Percentiles rank a stretch among this genome's conserved stretches.
phyloP scores from a whole-genome alignment of 768 basidiomycete genomes.

The Agrocybe chaxingu region DNA sequence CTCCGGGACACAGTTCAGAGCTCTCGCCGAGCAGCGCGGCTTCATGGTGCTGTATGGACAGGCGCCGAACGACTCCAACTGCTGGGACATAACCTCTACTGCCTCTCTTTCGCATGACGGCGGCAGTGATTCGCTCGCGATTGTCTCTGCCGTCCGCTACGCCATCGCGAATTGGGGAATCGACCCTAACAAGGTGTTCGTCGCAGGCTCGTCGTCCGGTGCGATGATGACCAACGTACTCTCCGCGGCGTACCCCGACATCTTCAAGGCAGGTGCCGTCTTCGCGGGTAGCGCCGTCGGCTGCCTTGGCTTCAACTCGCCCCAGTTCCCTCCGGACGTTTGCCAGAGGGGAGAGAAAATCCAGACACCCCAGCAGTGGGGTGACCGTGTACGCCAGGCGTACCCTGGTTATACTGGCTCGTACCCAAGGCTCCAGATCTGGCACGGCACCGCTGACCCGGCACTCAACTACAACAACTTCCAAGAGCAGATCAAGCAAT shows the following conservation, averaged over 20 bases:
- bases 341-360: conserved; percentile 26
- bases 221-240: conserved; percentile 63
- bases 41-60: conserved; percentile 53
- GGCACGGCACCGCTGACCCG: conserved; percentile 58
- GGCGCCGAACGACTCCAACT: conserved; percentile 38
- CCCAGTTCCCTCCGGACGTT: conserved; percentile 47
- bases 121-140: conserved; percentile 52
- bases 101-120: conserved; percentile 51
- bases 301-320: no score
- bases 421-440: conserved; percentile 49
- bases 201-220: conserved; percentile 51
- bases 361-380: no score
- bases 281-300: conserved; percentile 34
- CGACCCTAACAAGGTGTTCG: conserved; percentile 44
- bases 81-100: conserved; percentile 49
- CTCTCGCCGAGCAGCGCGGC: conserved; percentile 43
- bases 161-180: conserved; percentile 47
- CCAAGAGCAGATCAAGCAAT: conserved; percentile 51
- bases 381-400: conserved; percentile 39
- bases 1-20: conserved; percentile 41
- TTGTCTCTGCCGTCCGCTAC: conserved; percentile 43
- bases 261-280: conserved; percentile 46
- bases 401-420: conserved; percentile 55
- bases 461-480: conserved; percentile 51
- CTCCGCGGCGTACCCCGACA: conserved; percentile 50